Conservation (phyloP, 2,329 filamentous ascomycete genomes). For the Hymenoscyphus repandus region DNA sequence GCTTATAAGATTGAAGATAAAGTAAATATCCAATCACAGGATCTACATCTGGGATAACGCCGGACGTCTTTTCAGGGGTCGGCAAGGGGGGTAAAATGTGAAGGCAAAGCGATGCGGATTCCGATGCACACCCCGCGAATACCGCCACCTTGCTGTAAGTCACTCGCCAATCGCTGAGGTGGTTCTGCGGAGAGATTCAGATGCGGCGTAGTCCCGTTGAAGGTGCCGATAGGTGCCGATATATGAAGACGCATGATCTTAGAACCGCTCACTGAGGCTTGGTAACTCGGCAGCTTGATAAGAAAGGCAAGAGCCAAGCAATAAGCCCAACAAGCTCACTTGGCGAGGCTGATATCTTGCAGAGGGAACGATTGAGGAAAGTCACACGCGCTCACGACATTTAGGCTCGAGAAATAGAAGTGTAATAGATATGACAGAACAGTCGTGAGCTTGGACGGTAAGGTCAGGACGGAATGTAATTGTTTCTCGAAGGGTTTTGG, state of each 20-base stretch:
- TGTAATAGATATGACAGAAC: neutral
- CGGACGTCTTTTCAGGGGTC: neutral
- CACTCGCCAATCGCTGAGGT: neutral
- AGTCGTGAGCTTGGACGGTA: neutral
- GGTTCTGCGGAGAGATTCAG: neutral
- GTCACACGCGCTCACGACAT: neutral
- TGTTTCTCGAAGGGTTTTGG: neutral
- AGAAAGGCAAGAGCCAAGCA: conserved; percentile 6
- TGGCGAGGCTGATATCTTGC: neutral
- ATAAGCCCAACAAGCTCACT: conserved; percentile 1
- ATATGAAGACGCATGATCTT: neutral
- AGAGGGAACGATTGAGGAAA: neutral
- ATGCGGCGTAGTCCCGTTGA: neutral
- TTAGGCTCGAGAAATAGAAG: too few species aligned
- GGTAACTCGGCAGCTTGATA: neutral
- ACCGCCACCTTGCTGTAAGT: neutral
- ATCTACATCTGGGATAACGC: neutral
- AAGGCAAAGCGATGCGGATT: neutral
- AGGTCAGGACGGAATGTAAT: neutral
- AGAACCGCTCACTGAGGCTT: neutral
- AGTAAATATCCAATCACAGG: neutral
- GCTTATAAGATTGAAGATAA: neutral
- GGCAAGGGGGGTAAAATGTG: neutral
- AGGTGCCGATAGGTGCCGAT: neutral
- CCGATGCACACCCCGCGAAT: neutral